These are phyloP conservation scores for Penicillium samsonianum DNA, from an alignment of 495 filamentous ascomycete genomes.

Conservation along the genomic window DNA sequence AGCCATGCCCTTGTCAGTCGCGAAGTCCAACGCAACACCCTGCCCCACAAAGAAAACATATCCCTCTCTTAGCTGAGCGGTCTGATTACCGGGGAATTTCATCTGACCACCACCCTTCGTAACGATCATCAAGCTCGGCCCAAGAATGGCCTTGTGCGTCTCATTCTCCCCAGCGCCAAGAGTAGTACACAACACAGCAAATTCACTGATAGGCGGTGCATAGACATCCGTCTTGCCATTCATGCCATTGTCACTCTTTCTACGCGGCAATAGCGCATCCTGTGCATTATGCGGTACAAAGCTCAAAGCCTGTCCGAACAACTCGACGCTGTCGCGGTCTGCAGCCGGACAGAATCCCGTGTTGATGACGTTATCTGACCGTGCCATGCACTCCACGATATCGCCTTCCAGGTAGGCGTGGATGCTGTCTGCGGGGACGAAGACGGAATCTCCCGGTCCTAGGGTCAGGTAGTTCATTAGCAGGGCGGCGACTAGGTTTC, in stretches of 20 bases:
- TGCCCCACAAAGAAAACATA: constrained; percentile 69
- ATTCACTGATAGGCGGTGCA: constrained; percentile 70
- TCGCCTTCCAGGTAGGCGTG: constrained; percentile 78
- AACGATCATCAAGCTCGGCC: constrained; percentile 66
- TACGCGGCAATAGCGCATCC: constrained; percentile 53
- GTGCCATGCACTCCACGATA: constrained; percentile 85
- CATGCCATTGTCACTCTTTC: constrained; percentile 53
- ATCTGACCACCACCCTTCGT: constrained; percentile 62
- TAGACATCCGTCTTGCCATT: constrained; percentile 62
- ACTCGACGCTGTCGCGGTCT: constrained; percentile 61
- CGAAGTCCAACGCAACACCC: constrained; percentile 53
- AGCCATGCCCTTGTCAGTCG: constrained; percentile 52
- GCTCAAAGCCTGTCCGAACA: constrained; percentile 61
- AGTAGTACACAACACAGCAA: constrained; percentile 64
- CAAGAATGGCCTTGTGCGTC: constrained; percentile 54
- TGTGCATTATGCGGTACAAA: constrained; percentile 60
- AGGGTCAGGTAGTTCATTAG: constrained; percentile 74
- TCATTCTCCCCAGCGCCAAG: constrained; percentile 60
- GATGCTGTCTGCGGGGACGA: constrained; percentile 75
- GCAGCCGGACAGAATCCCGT: constrained; percentile 70
- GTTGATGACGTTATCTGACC: constrained; percentile 77
- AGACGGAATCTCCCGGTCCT: constrained; percentile 65
- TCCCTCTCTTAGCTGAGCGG: constrained; percentile 58
- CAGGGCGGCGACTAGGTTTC: constrained; percentile 64
- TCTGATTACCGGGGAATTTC: constrained; percentile 51